Percentiles rank a stretch among this genome's conserved stretches.
Conservation (phyloP, 345 rosid species). For the Eucalyptus erythrocorys region DNA sequence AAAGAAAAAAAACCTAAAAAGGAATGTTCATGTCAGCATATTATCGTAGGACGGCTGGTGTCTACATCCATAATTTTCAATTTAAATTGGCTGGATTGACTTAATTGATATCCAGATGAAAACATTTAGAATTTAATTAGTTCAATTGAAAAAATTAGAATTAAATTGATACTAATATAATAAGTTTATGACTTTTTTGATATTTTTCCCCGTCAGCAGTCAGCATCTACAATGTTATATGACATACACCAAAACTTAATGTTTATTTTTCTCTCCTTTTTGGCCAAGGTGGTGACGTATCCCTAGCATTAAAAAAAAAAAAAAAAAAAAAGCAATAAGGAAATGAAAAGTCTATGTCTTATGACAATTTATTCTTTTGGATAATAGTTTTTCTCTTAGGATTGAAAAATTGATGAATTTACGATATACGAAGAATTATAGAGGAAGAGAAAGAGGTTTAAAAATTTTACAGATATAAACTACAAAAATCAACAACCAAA, state of each 20-base stretch:
- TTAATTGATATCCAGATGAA: accelerated
- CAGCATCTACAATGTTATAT: not conserved
- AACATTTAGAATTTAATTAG: no score
- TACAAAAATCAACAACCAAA: not conserved
- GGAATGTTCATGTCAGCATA: no score
- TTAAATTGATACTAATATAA: no score
- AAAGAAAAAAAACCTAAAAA: no score
- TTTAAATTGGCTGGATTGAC: accelerated
- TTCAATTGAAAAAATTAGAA: no score
- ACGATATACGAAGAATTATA: not conserved
- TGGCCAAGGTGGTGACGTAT: not conserved
- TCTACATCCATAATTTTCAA: no score
- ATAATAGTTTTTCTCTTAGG: not conserved
- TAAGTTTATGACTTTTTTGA: accelerated
- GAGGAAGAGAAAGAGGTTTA: not conserved
- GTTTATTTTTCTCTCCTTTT: not conserved
- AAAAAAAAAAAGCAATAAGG: not conserved
- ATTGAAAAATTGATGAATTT: not conserved
- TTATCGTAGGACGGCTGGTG: accelerated
- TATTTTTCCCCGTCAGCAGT: not conserved
- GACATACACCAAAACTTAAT: not conserved
- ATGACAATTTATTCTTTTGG: not conserved
- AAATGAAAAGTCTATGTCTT: not conserved
- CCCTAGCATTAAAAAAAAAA: not conserved
- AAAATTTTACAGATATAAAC: not conserved